Evolutionary conservation across 2,329 filamentous ascomycete genomes (phyloP).

Genomic region (Proliferodiscus dingleyae): DNA sequence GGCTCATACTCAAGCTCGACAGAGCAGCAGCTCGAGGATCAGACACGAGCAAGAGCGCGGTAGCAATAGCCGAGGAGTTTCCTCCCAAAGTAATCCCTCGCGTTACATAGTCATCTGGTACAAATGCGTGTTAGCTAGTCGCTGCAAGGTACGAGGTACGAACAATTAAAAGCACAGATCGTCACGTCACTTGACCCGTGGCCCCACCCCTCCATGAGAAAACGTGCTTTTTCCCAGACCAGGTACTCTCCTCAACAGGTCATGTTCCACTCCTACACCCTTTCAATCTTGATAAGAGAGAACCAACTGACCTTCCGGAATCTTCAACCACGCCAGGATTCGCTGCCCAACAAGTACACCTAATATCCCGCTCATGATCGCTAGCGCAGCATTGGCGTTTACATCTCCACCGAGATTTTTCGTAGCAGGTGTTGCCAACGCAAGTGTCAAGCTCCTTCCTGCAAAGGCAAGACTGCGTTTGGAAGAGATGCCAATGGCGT

Average conservation of each 20-base stretch:
- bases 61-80: conserved; percentile 56
- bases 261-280: conserved; percentile 3
- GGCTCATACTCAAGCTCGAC: conserved; percentile 54
- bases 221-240: not conserved
- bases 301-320: conserved; percentile 45
- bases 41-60: conserved; percentile 49
- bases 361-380: conserved; percentile 55
- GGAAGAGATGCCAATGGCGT: conserved; percentile 49
- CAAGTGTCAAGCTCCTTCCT: conserved; percentile 52
- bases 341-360: conserved; percentile 51
- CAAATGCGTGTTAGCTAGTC: conserved; percentile 8
- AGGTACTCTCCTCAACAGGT: not conserved
- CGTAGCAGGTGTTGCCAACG: conserved; percentile 53
- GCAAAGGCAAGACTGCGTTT: conserved; percentile 50
- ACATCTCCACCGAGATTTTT: conserved; percentile 52
- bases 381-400: conserved; percentile 51
- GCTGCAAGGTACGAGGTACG: conserved; percentile 8
- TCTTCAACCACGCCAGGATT: conserved; percentile 44
- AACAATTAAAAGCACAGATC: not conserved
- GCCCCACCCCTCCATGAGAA: not conserved
- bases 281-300: not conserved
- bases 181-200: not conserved
- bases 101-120: conserved; percentile 55
- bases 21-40: conserved; percentile 56
- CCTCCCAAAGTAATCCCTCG: conserved; percentile 57